Conservation (phyloP, 768 basidiomycete genomes). For the Amanita rimosa region DNA sequence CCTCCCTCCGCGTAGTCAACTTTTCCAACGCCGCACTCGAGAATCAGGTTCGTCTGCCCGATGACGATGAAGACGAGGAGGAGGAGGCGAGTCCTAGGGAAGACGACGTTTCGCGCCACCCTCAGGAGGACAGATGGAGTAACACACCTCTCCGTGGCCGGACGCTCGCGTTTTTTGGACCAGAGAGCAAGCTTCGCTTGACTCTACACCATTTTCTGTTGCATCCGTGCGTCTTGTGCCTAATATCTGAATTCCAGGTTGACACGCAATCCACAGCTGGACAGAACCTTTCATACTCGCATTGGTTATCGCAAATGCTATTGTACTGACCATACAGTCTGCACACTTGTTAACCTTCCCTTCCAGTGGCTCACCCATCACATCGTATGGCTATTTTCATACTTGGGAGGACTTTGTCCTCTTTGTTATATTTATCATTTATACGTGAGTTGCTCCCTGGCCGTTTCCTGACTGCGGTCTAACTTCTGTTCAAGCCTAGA, state of each 20-base stretch:
- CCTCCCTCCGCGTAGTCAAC: conserved; percentile 77
- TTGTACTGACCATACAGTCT: conserved; percentile 75
- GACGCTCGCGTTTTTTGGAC: conserved; percentile 69
- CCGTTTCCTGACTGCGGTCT: background rate
- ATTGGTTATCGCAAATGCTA: conserved; percentile 75
- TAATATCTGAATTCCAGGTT: too few species aligned
- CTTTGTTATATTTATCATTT: conserved; percentile 75
- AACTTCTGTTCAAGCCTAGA: conserved; percentile 48
- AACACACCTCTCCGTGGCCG: conserved; percentile 56
- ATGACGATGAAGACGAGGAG: conserved; percentile 26
- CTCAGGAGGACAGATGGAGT: conserved; percentile 28
- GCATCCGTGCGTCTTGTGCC: conserved; percentile 44
- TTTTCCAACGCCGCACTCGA: conserved; percentile 51
- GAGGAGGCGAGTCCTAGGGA: conserved; percentile 17
- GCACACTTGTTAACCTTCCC: conserved; percentile 47
- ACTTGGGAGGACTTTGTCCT: conserved; percentile 82
- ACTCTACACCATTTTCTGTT: conserved; percentile 59
- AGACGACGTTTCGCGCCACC: conserved; percentile 25
- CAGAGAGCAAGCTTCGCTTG: conserved; percentile 51
- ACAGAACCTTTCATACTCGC: conserved; percentile 81
- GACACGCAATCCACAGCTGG: conserved; percentile 33
- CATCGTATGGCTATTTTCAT: conserved; percentile 68
- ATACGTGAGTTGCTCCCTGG: conserved; percentile 49
- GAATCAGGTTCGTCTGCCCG: conserved; percentile 43
- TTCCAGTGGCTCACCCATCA: conserved; percentile 26